These are phyloP conservation scores for Cucurbita ficifolia DNA, from an alignment of 306 rosid genomes.

Conservation along the genomic window DNA sequence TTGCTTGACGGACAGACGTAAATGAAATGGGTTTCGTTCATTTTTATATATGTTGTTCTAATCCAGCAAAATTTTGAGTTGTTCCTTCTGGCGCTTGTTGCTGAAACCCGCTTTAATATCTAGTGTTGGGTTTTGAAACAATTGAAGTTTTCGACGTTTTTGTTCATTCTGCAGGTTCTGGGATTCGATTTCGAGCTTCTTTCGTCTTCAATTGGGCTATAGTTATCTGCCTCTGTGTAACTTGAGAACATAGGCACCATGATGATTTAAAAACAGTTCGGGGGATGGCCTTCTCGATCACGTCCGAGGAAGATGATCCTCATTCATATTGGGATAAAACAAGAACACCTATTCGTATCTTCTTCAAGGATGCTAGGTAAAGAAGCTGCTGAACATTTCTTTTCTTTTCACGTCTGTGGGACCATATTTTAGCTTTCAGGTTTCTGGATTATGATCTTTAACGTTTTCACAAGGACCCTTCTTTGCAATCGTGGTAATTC, in stretches of 20 bases:
- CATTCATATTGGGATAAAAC: conserved; percentile 28
- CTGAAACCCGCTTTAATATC: not conserved
- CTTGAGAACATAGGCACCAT: not conserved
- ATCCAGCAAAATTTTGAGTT: not conserved
- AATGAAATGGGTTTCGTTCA: not conserved
- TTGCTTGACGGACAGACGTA: not conserved
- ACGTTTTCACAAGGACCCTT: not conserved
- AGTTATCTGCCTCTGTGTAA: not conserved
- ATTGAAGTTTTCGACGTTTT: not conserved
- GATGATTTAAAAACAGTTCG: not conserved
- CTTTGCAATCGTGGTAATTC: not conserved
- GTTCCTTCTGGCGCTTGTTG: not conserved
- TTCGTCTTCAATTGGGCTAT: not conserved
- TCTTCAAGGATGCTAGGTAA: conserved; percentile 66
- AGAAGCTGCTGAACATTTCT: not conserved
- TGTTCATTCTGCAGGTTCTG: conserved; percentile 3
- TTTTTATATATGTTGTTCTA: not conserved
- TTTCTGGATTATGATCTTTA: not conserved
- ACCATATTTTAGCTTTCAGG: too few relatives aligned
- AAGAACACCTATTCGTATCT: conserved; percentile 32
- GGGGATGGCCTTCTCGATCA: conserved; percentile 12
- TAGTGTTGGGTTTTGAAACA: not conserved
- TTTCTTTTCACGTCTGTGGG: too few relatives aligned
- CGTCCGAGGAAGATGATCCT: conserved; percentile 37
- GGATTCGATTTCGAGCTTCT: not conserved